phyloP scores from a whole-genome alignment of 164 flowering plant genomes.

The Berberis thunbergii region DNA sequence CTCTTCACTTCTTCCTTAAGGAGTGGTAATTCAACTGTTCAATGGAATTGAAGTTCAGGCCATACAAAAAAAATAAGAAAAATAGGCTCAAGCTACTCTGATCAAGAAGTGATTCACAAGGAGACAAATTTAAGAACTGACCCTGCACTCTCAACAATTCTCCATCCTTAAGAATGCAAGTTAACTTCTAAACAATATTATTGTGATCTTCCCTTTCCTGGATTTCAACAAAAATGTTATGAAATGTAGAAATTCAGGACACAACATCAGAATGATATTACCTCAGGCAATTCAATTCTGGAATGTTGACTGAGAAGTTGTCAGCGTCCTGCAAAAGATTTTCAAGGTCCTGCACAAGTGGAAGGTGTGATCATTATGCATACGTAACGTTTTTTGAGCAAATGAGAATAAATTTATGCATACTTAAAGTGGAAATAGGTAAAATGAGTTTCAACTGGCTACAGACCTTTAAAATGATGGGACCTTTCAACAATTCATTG shows the following conservation, averaged over 20 bases:
- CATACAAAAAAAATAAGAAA: too few relatives aligned
- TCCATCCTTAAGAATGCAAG: constrained; percentile 47
- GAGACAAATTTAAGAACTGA: constrained; percentile 11
- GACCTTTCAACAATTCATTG: constrained; percentile 33
- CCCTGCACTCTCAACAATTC: constrained; percentile 60
- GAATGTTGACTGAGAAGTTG: constrained; percentile 35
- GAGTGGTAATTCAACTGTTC: constrained; percentile 58
- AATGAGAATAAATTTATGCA: neutral
- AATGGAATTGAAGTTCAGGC: neutral
- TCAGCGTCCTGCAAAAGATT: constrained; percentile 42
- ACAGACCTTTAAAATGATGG: constrained; percentile 49
- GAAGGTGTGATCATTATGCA: neutral
- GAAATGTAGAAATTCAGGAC: constrained; percentile 50
- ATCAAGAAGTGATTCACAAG: too few relatives aligned
- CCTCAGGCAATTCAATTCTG: constrained; percentile 62
- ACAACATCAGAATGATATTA: constrained; percentile 47
- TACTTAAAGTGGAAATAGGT: neutral
- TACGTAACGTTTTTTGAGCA: neutral
- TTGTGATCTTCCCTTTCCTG: constrained; percentile 53
- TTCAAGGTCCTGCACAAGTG: constrained; percentile 53
- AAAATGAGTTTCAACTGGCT: neutral
- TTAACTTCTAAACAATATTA: constrained; percentile 51
- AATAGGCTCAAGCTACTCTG: too few relatives aligned
- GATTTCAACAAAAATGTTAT: constrained; percentile 27
- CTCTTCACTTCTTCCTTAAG: constrained; percentile 67